phyloP scores from a whole-genome alignment of 306 rosid species.

The Ormosia semicastrata region DNA sequence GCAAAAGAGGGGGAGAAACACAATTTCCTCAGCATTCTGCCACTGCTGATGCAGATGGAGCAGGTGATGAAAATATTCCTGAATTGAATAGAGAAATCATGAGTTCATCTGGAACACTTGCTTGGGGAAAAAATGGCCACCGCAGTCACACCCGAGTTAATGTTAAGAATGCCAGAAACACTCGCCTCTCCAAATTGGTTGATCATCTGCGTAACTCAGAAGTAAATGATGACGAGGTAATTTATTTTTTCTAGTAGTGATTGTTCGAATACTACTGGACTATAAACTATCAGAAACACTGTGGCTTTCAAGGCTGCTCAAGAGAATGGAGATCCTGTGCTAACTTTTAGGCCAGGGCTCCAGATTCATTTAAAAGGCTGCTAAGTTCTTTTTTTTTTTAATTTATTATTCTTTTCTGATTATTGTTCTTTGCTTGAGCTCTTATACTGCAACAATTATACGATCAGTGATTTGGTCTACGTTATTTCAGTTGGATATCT shows the following conservation, averaged over 20 bases:
- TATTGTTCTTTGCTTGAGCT: slow-evolving; percentile 10
- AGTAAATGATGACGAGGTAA: slow-evolving; percentile 51
- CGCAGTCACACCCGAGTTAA: slow-evolving; percentile 61
- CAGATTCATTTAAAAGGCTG: background rate
- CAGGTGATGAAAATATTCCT: slow-evolving; percentile 52
- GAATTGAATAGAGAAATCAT: slow-evolving; percentile 53
- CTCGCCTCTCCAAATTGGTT: slow-evolving; percentile 54
- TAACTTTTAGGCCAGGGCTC: background rate
- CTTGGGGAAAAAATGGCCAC: slow-evolving; percentile 75
- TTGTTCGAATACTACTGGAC: slow-evolving; percentile 13
- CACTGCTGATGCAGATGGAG: slow-evolving; percentile 47
- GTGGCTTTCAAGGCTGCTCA: slow-evolving; percentile 24
- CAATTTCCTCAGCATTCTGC: slow-evolving; percentile 56
- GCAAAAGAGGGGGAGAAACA: slow-evolving; percentile 52
- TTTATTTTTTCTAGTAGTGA: slow-evolving; percentile 11
- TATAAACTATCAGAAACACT: background rate
- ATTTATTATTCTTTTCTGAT: background rate
- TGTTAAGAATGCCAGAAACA: slow-evolving; percentile 52
- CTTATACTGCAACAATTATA: background rate
- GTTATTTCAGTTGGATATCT: slow-evolving; percentile 46
- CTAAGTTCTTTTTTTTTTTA: background rate
- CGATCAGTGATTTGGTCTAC: background rate
- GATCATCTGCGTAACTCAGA: slow-evolving; percentile 53
- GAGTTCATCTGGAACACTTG: slow-evolving; percentile 51
- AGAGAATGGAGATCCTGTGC: slow-evolving; percentile 6